These are phyloP conservation scores for Populus hybrid DNA, from an alignment of 441 rosid species.

Conservation along the genomic window DNA sequence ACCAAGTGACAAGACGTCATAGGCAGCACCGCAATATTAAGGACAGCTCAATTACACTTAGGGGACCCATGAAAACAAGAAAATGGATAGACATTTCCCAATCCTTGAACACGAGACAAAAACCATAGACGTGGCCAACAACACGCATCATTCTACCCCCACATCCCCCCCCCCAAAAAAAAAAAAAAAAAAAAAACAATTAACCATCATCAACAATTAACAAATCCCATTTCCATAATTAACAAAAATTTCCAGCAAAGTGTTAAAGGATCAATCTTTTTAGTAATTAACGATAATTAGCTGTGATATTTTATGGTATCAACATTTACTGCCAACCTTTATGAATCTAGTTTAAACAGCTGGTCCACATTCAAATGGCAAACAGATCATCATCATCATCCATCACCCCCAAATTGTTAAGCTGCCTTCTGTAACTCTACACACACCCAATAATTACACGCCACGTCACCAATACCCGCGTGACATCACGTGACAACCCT, in stretches of 20 bases:
- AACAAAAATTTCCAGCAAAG: neutral
- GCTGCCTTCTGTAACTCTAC: neutral
- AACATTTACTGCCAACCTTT: neutral
- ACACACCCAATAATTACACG: neutral
- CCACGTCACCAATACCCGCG: constrained; percentile 15
- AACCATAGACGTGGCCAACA: neutral
- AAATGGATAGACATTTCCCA: neutral
- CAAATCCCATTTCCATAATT: neutral
- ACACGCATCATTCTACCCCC: neutral
- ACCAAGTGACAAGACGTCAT: neutral
- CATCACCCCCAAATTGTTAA: neutral
- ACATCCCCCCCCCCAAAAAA: neutral
- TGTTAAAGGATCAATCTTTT: neutral
- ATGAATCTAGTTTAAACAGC: neutral
- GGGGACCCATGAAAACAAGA: neutral
- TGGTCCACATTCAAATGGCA: neutral
- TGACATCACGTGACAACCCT: constrained; percentile 13
- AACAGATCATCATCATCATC: neutral
- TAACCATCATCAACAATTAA: neutral
- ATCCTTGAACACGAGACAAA: neutral
- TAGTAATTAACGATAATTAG: neutral
- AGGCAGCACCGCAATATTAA: neutral
- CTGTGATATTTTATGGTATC: neutral
- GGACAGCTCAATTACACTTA: neutral
- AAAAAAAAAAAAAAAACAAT: no score